phyloP scores from a whole-genome alignment of 305 asterid genomes.

The Plantago coronopus region DNA sequence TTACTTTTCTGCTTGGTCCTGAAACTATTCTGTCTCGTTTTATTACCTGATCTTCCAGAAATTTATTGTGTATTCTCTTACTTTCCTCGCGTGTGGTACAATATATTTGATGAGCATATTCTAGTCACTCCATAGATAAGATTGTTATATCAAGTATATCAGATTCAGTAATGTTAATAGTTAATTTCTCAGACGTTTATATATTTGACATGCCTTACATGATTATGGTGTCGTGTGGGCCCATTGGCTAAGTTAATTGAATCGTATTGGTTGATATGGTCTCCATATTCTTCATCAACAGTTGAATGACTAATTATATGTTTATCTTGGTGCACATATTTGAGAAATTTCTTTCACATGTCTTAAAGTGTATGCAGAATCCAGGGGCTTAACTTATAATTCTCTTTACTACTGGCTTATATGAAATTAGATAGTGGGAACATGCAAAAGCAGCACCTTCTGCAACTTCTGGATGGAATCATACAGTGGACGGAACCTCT shows the following conservation, averaged over 20 bases:
- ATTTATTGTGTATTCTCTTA: not conserved
- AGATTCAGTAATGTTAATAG: not conserved
- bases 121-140: not conserved
- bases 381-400: not conserved
- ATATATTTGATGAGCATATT: not conserved
- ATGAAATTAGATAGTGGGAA: constrained; percentile 58
- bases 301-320: not conserved
- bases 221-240: not conserved
- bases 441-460: constrained; percentile 73
- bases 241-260: not conserved
- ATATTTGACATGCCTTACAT: too few species aligned
- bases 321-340: not conserved
- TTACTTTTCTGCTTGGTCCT: not conserved
- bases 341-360: not conserved
- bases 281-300: not conserved
- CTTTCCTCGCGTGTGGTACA: not conserved
- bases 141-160: not conserved
- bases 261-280: not conserved
- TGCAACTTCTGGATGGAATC: constrained; percentile 75
- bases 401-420: constrained; percentile 19
- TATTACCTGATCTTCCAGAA: not conserved
- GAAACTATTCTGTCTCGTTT: not conserved
- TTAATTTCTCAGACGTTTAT: not conserved
- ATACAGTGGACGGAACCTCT: constrained; percentile 93
- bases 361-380: not conserved